Evolutionary conservation across 345 rosid species (phyloP).

Genomic region (Arabidopsis suecica): DNA sequence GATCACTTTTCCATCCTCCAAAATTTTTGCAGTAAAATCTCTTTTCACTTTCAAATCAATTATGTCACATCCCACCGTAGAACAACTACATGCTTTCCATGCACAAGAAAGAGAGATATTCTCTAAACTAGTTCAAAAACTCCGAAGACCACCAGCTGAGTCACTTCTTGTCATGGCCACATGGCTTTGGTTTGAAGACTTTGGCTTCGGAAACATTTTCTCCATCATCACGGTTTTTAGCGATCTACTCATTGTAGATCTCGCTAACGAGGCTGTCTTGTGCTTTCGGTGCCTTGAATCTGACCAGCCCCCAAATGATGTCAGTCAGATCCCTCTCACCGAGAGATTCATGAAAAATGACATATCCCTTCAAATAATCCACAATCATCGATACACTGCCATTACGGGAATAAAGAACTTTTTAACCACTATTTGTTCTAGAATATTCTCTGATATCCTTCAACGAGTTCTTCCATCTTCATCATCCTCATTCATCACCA

Average conservation of each 20-base stretch:
- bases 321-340: slow-evolving; percentile 37
- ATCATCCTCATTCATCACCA: not conserved
- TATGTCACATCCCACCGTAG: slow-evolving; percentile 31
- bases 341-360: slow-evolving; percentile 1
- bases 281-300: slow-evolving; percentile 35
- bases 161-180: slow-evolving; percentile 52
- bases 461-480: slow-evolving; percentile 1
- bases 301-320: not conserved
- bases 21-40: not conserved
- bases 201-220: slow-evolving; percentile 39
- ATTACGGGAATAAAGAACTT: slow-evolving; percentile 44
- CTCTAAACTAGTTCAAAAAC: slow-evolving; percentile 36
- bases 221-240: slow-evolving; percentile 11
- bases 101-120: slow-evolving; percentile 47
- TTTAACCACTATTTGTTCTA: slow-evolving; percentile 40
- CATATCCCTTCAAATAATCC: slow-evolving; percentile 33
- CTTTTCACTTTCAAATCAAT: not conserved
- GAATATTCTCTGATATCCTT: slow-evolving; percentile 46
- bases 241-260: slow-evolving; percentile 21
- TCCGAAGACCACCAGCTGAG: slow-evolving; percentile 45
- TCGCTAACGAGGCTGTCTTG: slow-evolving; percentile 45
- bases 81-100: slow-evolving; percentile 38
- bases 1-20: not conserved
- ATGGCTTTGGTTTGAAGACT: slow-evolving; percentile 56
- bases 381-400: slow-evolving; percentile 34